A percentile compares a stretch with the other conserved stretches of the same genome.
Evolutionary conservation across 768 basidiomycete species (phyloP).

Genomic region (Rhodotorula kratochvilovae): DNA sequence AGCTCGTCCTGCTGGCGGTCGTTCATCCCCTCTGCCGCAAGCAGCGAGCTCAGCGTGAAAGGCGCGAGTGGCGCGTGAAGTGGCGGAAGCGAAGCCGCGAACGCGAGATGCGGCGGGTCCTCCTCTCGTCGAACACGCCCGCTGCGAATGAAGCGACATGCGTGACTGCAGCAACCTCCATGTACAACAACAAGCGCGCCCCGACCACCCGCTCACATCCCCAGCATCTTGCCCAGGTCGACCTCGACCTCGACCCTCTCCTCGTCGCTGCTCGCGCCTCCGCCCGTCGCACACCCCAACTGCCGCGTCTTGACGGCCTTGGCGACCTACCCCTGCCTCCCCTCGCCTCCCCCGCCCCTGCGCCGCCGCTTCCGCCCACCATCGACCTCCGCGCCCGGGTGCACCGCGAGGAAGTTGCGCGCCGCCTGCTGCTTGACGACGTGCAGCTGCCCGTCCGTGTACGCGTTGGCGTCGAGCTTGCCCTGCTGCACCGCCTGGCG

Average conservation of each 20-base stretch:
- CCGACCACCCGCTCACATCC: neutral
- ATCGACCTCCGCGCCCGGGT: neutral
- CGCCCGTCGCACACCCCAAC: neutral
- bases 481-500: neutral
- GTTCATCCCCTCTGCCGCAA: neutral
- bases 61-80: neutral
- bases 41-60: neutral
- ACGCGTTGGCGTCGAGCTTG: neutral
- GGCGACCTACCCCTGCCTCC: neutral
- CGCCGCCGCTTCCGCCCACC: neutral
- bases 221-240: conserved; percentile 3
- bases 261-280: neutral
- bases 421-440: neutral
- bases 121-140: neutral
- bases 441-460: neutral
- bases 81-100: neutral
- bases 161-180: neutral
- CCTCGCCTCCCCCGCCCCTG: neutral
- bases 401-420: neutral
- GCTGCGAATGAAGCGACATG: neutral
- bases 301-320: neutral
- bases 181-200: neutral
- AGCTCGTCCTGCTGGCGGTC: conserved; percentile 29
- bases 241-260: neutral
- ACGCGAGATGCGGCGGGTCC: neutral